A percentile compares a stretch with the other conserved stretches of the same genome.
Evolutionary conservation across 2,329 filamentous ascomycete species (phyloP).

Genomic region (Leptographium lundbergii): DNA sequence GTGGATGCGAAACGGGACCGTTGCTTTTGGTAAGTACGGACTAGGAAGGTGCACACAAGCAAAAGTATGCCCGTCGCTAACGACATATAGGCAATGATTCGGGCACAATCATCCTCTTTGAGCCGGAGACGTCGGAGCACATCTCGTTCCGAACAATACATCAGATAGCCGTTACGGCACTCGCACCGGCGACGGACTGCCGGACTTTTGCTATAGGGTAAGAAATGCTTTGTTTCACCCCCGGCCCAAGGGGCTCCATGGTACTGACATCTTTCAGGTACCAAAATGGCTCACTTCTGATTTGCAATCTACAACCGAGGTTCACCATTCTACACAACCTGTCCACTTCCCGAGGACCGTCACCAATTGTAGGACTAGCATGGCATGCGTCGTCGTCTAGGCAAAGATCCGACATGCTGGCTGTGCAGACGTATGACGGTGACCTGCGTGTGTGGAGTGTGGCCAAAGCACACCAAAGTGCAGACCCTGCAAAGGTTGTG

Average conservation of each 20-base stretch:
- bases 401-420: conserved; percentile 96
- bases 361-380: conserved; percentile 71
- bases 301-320: conserved; percentile 77
- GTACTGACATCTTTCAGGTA: conserved; percentile 44
- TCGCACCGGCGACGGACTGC: conserved; percentile 82
- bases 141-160: conserved; percentile 79
- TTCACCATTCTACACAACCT: conserved; percentile 93
- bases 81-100: conserved; percentile 63
- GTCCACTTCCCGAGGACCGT: conserved; percentile 71
- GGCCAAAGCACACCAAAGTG: conserved; percentile 60
- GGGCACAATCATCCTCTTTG: conserved; percentile 88
- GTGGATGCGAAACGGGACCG: conserved; percentile 96
- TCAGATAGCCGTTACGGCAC: conserved; percentile 86
- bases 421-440: conserved; percentile 81
- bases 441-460: conserved; percentile 96
- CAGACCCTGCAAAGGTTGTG: conserved; percentile 76
- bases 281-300: conserved; percentile 84
- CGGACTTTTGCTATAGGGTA: conserved; percentile 94
- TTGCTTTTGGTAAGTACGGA: conserved; percentile 85
- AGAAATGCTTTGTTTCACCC: conserved; percentile 4
- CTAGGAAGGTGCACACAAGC: too few relatives aligned
- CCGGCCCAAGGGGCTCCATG: not conserved
- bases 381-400: conserved; percentile 96
- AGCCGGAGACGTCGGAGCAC: conserved; percentile 85
- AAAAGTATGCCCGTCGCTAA: conserved; percentile 2